Base-by-base conservation (phyloP, 768 basidiomycete genomes). In the Leccinum longicurvipes region DNA sequence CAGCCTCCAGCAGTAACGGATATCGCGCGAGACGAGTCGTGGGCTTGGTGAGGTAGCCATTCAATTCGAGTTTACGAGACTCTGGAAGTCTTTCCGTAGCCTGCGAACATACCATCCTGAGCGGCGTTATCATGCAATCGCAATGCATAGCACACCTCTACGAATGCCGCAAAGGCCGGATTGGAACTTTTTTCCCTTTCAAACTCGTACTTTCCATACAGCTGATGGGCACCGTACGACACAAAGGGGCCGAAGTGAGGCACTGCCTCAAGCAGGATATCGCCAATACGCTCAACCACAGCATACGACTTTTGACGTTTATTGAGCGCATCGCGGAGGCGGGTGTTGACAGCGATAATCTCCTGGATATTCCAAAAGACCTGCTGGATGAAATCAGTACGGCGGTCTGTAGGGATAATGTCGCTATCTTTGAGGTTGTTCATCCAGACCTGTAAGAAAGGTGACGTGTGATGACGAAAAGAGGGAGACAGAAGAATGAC, bases 341-440 rank as follows among this genome's bases (percentile, higher is more conserved):
- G 82, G 1, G 82, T 91, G 70, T 96, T 98, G 62, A 98, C 94
- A 0, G 83, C 81, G 53, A 98, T 87, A 62, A 99, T 94, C 60
- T 97, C 94, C 61, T 87, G 83, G 21, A 98, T 80, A 68, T 99
- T 99, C 97, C 97, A 98, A 74, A 99, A 98, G 45, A 98, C 94
- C 67, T 97, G 95, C 25, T 85, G 81, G 29, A 98, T 77, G 71
- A 99, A 97, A 64, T 91, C 89, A 21, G 85, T 85, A 19, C 91
- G 83, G 47, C 91, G 81, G 0, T 81, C 77, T 31, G 80, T 76
- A 2, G 93, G 87, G 49, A 98, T 87, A 68, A 93, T 82, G 57
- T 91, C 80, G 36, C 64, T 82, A 48, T 87, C 84, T 64, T 86
- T 85, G 25, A 98, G 79, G 2, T 89, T 90, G 57, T 88, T 89